Base-by-base conservation (phyloP, 805 yeast species). In the Wickerhamiella allomyrinae region DNA sequence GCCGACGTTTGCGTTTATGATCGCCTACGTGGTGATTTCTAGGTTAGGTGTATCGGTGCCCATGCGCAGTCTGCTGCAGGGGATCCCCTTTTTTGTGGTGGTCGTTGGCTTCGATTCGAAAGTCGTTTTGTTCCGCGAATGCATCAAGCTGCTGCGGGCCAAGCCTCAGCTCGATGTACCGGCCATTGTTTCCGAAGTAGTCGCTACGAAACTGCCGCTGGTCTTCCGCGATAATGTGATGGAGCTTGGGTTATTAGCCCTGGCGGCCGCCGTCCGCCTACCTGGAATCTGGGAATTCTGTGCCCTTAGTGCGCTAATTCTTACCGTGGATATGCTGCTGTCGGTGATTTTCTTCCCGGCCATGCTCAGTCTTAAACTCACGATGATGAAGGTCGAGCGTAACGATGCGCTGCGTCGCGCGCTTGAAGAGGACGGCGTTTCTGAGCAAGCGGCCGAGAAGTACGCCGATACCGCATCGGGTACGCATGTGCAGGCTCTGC, bases 91-190 rank as follows among this genome's bases (percentile, higher is more conserved):
- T 61, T 71, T 89, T 55, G 94, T 89, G 19, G 85, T 94, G 17
- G 78, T 85, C 4, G 75, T 89, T 56, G 98, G 97, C 2, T 89
- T 89, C 62, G 86, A 84, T 57, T 81, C 83, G 58, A 85, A 87
- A 55, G 73, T 84, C 15, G 67, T 74, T 10, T 69, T 86, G 48
- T 79, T 95, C 1, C 53, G 58, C 20, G 57, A 60, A 37, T 57
- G 61, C 51, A 64, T 44, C 57, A 55, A 43, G 54, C 61, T 42
- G 52, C 63, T 46, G 39, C 51, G 39, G 31, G 37, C 47, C 33
- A 43, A 48, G 27, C 46, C 47, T 20, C 47, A 49, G 22, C 44
- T 45, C 39, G 50, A 57, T 7, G 73, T 72, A 29, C 73, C 65
- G 22, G 63, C 58, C 40, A 61, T 67, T 13, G 69, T 69, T 21